Conservation (phyloP, 495 filamentous ascomycete species). For the Podospora tetraspora region DNA sequence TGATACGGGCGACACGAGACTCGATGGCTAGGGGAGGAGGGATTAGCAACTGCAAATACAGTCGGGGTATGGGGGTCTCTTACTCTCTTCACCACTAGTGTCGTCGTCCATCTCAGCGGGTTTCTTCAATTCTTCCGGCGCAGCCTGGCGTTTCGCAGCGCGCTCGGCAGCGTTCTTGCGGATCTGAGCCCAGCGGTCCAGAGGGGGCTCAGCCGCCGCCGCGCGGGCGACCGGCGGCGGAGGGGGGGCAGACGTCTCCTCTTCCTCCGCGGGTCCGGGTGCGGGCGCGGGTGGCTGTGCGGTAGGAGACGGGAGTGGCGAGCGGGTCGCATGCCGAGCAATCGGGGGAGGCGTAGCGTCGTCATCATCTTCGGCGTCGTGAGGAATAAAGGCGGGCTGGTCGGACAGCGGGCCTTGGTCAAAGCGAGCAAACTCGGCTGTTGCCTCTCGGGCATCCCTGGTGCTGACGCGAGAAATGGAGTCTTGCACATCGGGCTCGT, state of each 20-base stretch:
- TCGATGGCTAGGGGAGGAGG: conserved; percentile 64
- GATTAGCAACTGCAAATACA: background rate
- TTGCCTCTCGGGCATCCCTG: conserved; percentile 59
- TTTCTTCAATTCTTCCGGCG: conserved; percentile 50
- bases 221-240: conserved; percentile 17
- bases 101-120: conserved; percentile 66
- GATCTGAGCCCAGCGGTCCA: conserved; percentile 91
- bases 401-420: conserved; percentile 86
- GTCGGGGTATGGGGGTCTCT: conserved; percentile 28
- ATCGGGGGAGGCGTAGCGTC: conserved; percentile 43
- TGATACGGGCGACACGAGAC: conserved; percentile 93
- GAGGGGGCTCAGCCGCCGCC: conserved; percentile 32
- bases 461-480: conserved; percentile 56
- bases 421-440: conserved; percentile 74
- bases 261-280: background rate
- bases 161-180: conserved; percentile 87
- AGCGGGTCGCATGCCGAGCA: conserved; percentile 28
- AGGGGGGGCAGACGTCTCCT: conserved; percentile 21
- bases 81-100: conserved; percentile 94
- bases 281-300: background rate
- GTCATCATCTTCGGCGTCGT: conserved; percentile 41
- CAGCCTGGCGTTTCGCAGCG: conserved; percentile 52
- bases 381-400: conserved; percentile 77
- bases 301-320: conserved; percentile 20
- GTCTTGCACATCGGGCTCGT: conserved; percentile 31